Evolutionary conservation across 345 rosid genomes (phyloP).

Genomic region (Lepidium sativum): DNA sequence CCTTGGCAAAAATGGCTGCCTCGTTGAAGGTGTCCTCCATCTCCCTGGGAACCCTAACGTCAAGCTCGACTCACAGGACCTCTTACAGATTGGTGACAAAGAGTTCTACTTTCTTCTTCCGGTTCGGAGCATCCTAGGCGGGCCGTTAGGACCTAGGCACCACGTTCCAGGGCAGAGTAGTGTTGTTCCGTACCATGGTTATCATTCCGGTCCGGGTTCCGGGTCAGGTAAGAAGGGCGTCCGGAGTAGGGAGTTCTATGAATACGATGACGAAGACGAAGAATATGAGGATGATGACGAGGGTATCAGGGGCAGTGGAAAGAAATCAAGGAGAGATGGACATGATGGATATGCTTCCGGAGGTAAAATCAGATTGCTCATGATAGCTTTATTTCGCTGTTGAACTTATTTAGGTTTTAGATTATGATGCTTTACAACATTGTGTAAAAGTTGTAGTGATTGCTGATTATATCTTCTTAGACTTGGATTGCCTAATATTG

Average conservation of each 20-base stretch:
- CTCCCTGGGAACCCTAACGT: constrained; percentile 92
- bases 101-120: constrained; percentile 89
- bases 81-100: constrained; percentile 90
- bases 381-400: neutral
- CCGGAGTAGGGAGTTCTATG: constrained; percentile 51
- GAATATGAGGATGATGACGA: constrained; percentile 29
- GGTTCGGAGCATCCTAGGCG: constrained; percentile 78
- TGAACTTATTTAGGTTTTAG: neutral
- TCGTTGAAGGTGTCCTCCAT: constrained; percentile 95
- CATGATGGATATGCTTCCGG: constrained; percentile 49
- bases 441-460: neutral
- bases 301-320: constrained; percentile 56
- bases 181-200: constrained; percentile 41
- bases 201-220: constrained; percentile 33
- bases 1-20: constrained; percentile 94
- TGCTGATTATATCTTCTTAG: neutral
- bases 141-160: constrained; percentile 62
- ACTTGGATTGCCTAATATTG: neutral
- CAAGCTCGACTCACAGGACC: constrained; percentile 90
- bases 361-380: constrained; percentile 39
- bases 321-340: constrained; percentile 74
- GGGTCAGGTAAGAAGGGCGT: constrained; percentile 51
- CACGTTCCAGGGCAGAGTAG: constrained; percentile 28
- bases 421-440: neutral
- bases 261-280: constrained; percentile 44